phyloP scores from a whole-genome alignment of 257 asterid species.

The Cruciata laevipes region DNA sequence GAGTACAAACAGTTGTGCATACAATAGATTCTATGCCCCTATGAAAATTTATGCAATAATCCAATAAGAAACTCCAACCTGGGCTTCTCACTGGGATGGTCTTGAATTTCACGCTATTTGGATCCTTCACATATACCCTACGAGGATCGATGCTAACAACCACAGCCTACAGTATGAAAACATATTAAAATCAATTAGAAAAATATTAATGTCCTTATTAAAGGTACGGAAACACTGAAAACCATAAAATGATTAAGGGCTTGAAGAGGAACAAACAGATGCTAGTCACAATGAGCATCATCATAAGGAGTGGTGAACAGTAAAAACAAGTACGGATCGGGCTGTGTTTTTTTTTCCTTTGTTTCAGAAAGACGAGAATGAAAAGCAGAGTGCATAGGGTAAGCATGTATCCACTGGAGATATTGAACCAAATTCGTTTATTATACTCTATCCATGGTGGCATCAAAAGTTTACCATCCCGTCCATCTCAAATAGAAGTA shows the following conservation, averaged over 20 bases:
- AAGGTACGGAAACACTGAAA: not conserved
- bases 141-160: constrained; percentile 98
- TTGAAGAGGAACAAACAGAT: not conserved
- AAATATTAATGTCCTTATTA: not conserved
- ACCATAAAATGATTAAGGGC: not conserved
- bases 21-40: not conserved
- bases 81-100: constrained; percentile 55
- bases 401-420: not conserved
- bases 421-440: not conserved
- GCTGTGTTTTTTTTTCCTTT: too few species aligned
- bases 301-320: not conserved
- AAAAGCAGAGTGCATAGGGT: not conserved
- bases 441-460: not conserved
- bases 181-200: not conserved
- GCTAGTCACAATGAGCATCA: not conserved
- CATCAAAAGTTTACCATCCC: not conserved
- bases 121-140: constrained; percentile 65
- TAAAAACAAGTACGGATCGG: not conserved
- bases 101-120: constrained; percentile 65
- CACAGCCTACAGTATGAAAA: constrained; percentile 59
- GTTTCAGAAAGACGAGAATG: not conserved
- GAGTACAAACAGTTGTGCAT: not conserved
- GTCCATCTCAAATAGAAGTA: not conserved
- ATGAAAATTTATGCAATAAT: not conserved
- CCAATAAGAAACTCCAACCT: constrained; percentile 41